Evolutionary conservation across 495 filamentous ascomycete genomes (phyloP), one percentile per base, ranked within the genome.

Genomic region (Penicillium pulvis): DNA sequence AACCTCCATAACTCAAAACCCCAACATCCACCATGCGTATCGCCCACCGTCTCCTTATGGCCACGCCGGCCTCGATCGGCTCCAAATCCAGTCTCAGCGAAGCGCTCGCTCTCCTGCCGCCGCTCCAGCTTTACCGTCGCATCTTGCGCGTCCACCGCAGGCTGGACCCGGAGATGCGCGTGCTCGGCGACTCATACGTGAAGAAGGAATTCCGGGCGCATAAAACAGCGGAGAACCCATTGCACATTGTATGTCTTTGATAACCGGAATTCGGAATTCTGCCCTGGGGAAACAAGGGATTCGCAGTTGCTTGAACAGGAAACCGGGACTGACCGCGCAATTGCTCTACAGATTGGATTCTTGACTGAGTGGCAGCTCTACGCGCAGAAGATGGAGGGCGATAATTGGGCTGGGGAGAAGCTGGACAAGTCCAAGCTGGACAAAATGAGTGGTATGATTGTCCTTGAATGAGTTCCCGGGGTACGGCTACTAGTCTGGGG

Each of bases 281-380:
- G 35, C 19, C 33, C 1, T 4, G n/a, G 14, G 14, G 39, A 8
- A 41, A 41, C 39, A 14, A 41, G 39, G 39, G 14, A 41, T n/a
- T 9, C 20, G 17, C 14, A 20, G 30, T n/a, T 24, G 42, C 7
- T n/a, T 14, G 6, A 28, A 48, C 20, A 28, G 2, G 3, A 31
- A 53, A 43, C 17, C 3, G 19, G 30, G 33, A 42, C 24, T 47
- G 43, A 56, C 65, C 65, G 49, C 65, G 58, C 16, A 19, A 42
- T n/a, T 53, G n/a, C 23, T 46, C 54, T 23, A 26, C 54, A 96
- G 92, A 89, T 97, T 61, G 94, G 94, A 4, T 98, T 98, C 68
- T 78, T 98, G 64, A 93, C 90, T 0, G 92, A 97, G 74, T 98
- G 94, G 94, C 94, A 98, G 69, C 71, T 89, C 31, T 98, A 98